Percentiles rank a stretch among this genome's conserved stretches.
phyloP scores from a whole-genome alignment of 768 basidiomycete genomes.

The Kwoniella sp. region DNA sequence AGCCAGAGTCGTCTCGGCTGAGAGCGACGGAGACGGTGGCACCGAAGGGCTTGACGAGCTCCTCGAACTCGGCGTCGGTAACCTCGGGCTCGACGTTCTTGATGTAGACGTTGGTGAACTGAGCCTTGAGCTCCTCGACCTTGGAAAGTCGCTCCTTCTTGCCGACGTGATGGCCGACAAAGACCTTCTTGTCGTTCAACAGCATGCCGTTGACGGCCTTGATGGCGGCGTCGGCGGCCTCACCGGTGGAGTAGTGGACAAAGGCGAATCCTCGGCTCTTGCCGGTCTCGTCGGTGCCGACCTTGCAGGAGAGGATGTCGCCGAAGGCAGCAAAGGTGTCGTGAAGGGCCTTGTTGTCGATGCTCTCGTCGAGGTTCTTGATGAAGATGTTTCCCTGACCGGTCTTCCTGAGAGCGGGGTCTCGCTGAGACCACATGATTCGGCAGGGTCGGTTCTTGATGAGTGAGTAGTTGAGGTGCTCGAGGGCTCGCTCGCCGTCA shows the following conservation, averaged over 20 bases:
- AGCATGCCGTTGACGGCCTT: constrained; percentile 99
- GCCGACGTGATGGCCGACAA: constrained; percentile 93
- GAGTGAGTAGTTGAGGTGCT: constrained; percentile 97
- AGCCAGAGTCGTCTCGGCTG: constrained; percentile 77
- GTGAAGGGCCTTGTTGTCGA: constrained; percentile 99
- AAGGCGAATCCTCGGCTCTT: constrained; percentile 94
- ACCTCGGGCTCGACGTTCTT: constrained; percentile 90
- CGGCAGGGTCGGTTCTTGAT: constrained; percentile 98
- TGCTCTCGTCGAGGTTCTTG: constrained; percentile 94
- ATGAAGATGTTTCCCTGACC: constrained; percentile 99
- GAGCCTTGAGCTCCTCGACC: constrained; percentile 92
- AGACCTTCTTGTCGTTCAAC: constrained; percentile 99
- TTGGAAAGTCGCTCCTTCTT: constrained; percentile 99
- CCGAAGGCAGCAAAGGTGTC: constrained; percentile 99
- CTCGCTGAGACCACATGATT: constrained; percentile 99
- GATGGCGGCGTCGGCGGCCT: constrained; percentile 92
- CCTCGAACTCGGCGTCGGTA: constrained; percentile 77
- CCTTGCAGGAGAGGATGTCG: constrained; percentile 98
- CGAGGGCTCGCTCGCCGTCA: constrained; percentile 98
- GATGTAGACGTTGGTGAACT: constrained; percentile 97
- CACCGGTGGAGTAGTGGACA: constrained; percentile 97
- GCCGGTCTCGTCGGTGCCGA: constrained; percentile 91
- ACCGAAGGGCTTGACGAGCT: constrained; percentile 73
- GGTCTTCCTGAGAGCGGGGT: constrained; percentile 97
- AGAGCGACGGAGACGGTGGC: constrained; percentile 83